Conservation (phyloP, 2,329 filamentous ascomycete genomes). For the Shiraia sp. region DNA sequence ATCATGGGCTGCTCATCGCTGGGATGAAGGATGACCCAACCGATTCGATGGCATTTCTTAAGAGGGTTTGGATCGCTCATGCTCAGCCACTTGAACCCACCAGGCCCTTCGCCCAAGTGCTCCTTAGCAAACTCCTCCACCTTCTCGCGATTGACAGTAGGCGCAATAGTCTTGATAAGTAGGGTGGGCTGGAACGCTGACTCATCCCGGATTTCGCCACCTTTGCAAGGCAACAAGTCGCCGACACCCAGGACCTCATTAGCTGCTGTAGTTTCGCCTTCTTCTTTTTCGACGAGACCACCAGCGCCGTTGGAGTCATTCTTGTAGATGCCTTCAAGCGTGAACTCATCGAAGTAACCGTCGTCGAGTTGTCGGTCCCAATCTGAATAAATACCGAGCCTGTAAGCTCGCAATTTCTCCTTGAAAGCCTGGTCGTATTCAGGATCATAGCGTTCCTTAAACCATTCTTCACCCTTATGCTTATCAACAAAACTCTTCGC, state of each 20-base stretch:
- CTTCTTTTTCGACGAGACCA: conserved; percentile 87
- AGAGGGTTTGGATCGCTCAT: conserved; percentile 95
- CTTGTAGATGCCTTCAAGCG: conserved; percentile 90
- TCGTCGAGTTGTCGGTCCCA: conserved; percentile 88
- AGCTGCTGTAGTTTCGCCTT: conserved; percentile 87
- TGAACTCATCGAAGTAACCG: conserved; percentile 91
- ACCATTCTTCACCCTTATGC: conserved; percentile 97
- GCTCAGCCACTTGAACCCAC: conserved; percentile 94
- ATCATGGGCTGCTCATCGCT: conserved; percentile 65
- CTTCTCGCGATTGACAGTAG: conserved; percentile 91
- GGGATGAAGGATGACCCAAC: conserved; percentile 95
- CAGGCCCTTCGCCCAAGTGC: conserved; percentile 85
- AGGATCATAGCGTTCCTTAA: conserved; percentile 89
- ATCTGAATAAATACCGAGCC: conserved; percentile 76
- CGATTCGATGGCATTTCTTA: conserved; percentile 96
- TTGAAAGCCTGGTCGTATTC: conserved; percentile 78
- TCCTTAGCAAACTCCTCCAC: conserved; percentile 94
- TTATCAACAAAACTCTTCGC: conserved; percentile 86
- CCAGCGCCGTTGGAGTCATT: conserved; percentile 86
- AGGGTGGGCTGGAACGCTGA: conserved; percentile 86
- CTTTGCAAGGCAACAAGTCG: conserved; percentile 81
- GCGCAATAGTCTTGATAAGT: conserved; percentile 96
- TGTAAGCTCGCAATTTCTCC: conserved; percentile 75
- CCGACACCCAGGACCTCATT: conserved; percentile 93
- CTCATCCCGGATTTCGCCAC: conserved; percentile 87